phyloP scores from a whole-genome alignment of 352 stramenopile species.

The Phytophthora tubulina region DNA sequence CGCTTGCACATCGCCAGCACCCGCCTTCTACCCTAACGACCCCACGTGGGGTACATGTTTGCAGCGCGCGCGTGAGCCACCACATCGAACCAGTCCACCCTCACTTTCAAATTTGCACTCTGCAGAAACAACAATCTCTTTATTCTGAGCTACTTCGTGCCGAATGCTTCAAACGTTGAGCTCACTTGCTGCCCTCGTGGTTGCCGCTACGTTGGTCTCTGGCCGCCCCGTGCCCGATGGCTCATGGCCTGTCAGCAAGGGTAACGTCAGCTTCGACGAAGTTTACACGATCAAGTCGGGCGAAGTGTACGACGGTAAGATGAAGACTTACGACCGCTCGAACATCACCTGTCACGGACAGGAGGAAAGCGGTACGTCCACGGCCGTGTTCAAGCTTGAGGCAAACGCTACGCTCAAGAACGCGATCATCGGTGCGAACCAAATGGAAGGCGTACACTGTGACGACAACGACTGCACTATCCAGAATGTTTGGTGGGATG shows the following conservation, averaged over 20 bases:
- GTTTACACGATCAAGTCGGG: constrained; percentile 50
- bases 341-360: constrained; percentile 54
- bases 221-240: constrained; percentile 40
- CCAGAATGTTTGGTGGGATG: constrained; percentile 40
- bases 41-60: background rate
- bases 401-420: constrained; percentile 60
- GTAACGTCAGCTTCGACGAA: constrained; percentile 37
- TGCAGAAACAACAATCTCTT: background rate
- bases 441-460: constrained; percentile 47
- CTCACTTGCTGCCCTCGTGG: constrained; percentile 3
- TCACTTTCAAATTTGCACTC: constrained; percentile 17
- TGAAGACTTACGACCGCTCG: constrained; percentile 40
- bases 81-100: constrained; percentile 1
- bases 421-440: constrained; percentile 65
- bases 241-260: constrained; percentile 38
- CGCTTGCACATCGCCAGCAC: background rate
- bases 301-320: constrained; percentile 57
- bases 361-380: constrained; percentile 36
- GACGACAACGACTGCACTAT: constrained; percentile 35
- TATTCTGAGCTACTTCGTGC: background rate
- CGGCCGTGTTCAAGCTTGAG: constrained; percentile 57
- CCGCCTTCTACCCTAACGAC: background rate
- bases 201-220: constrained; percentile 11
- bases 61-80: background rate
- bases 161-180: constrained; percentile 22